Evolutionary conservation across 768 basidiomycete species (phyloP).

Genomic region (Mycena maculata): DNA sequence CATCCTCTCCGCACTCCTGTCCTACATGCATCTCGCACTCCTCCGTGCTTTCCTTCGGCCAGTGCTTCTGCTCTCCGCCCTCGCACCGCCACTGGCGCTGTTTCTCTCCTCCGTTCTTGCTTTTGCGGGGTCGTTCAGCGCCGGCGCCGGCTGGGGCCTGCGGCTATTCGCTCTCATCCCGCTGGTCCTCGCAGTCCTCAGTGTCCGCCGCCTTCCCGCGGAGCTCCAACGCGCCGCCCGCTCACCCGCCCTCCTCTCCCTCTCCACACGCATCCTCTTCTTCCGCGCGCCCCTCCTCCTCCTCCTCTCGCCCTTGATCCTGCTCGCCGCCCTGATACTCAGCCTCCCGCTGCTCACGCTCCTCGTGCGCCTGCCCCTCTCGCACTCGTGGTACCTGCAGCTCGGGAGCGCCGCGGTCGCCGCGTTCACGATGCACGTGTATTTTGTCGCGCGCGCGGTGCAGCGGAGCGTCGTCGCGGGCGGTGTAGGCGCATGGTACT

Average conservation of each 20-base stretch:
- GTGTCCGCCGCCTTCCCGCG: conserved; percentile 73
- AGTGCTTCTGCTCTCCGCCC: conserved; percentile 80
- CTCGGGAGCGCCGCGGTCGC: conserved; percentile 83
- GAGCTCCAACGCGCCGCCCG: conserved; percentile 79
- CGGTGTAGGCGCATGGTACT: conserved; percentile 95
- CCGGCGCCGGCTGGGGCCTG: conserved; percentile 56
- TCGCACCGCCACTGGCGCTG: conserved; percentile 80
- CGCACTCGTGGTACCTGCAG: conserved; percentile 83
- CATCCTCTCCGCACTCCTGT: conserved; percentile 73
- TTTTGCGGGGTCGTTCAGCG: conserved; percentile 63
- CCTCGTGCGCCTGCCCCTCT: conserved; percentile 79
- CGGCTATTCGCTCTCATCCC: conserved; percentile 85
- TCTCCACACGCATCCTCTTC: conserved; percentile 78
- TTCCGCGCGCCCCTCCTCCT: conserved; percentile 77
- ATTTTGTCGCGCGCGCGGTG: conserved; percentile 76
- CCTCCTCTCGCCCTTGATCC: conserved; percentile 77
- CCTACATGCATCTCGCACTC: conserved; percentile 81
- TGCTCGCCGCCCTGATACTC: conserved; percentile 72
- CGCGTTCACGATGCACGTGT: conserved; percentile 91
- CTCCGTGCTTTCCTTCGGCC: conserved; percentile 86
- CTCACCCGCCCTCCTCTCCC: conserved; percentile 67
- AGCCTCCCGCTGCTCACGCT: conserved; percentile 86
- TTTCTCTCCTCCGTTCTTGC: conserved; percentile 84
- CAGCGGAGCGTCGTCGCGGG: conserved; percentile 81
- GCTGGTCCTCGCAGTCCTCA: conserved; percentile 73